Evolutionary conservation across 208 protist genomes (phyloP).

Genomic region (Acanthamoeba healyi): DNA sequence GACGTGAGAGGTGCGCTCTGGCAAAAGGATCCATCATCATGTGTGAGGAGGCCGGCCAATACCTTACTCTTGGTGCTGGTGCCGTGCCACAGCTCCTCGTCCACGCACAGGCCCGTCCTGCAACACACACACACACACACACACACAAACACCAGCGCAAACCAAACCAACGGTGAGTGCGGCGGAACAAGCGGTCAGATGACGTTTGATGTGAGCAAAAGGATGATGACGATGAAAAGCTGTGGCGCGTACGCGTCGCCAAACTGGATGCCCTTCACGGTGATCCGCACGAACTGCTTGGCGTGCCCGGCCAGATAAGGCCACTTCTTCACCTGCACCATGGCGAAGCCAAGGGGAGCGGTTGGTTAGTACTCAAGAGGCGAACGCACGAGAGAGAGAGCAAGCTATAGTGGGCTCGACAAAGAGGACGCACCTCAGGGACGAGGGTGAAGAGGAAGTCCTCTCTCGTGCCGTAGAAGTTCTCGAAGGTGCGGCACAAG

Average conservation of each 20-base stretch:
- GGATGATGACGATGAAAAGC: not conserved
- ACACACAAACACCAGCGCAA: not conserved
- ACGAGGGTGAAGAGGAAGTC: slow-evolving; percentile 2
- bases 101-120: not conserved
- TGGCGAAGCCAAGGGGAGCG: not conserved
- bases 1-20: no score
- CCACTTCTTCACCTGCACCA: not conserved
- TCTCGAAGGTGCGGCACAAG: not conserved
- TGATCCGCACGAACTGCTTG: slow-evolving; percentile 1
- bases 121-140: not conserved
- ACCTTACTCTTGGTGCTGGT: not conserved
- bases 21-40: no score
- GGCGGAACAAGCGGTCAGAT: not conserved
- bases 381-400: no score
- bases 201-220: not conserved
- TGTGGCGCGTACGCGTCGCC: not conserved
- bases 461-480: not conserved
- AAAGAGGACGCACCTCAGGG: not conserved
- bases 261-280: not conserved
- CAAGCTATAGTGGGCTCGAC: no score
- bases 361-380: no score
- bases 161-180: not conserved
- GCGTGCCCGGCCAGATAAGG: not conserved
- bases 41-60: not conserved
- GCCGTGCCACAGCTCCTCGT: slow-evolving; percentile 39